Base-by-base conservation (phyloP, 495 filamentous ascomycete genomes). In the Haplographium delicatum region DNA sequence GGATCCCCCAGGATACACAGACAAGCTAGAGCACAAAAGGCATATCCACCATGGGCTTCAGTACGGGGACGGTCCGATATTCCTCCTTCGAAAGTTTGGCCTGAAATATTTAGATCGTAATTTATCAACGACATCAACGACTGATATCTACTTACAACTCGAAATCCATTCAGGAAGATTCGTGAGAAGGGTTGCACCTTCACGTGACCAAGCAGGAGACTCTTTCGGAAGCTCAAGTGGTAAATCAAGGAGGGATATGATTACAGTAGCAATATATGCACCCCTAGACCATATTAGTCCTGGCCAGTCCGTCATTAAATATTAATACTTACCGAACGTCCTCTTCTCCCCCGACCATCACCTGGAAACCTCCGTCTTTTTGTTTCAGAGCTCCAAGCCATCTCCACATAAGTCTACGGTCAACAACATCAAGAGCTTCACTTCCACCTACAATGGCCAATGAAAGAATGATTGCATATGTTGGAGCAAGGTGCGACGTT, bases 31-130 rank as follows among this genome's bases (percentile, higher is more conserved):
- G 86, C 90, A 68, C 93, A 97, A 68, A 97, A 98, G 26, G 91
- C 88, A 69, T 96, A 98, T 45, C 88, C 93, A 15, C 93, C 94
- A 72, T 98, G 93, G 33, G 91, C 94, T 72, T 98, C 93, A 44
- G 79, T 81, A 41, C 79, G 83, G 15, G 93, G 93, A 31, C 80
- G 80, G 10, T 79, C 84, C 46, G 86, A 89, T 26, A 97, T 87
- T 24, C 93, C 93, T 44, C 93, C 93, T 70, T 98, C 93, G 60
- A 82, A 96, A 9, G 86, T 91, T 76, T 97, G 91, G 62, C 89
- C 87, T 91, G 55, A 5, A 24, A 1, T 25, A n/a, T 4, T 53
- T 26, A 53, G 53, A 23, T 40, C 8, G 4, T 19, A 5, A 22
- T 45, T 63, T n/a, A n/a, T 50, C 41, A 24, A 34, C 37, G 33